Evolutionary conservation across 495 filamentous ascomycete genomes (phyloP).

Genomic region (Terfezia claveryi): DNA sequence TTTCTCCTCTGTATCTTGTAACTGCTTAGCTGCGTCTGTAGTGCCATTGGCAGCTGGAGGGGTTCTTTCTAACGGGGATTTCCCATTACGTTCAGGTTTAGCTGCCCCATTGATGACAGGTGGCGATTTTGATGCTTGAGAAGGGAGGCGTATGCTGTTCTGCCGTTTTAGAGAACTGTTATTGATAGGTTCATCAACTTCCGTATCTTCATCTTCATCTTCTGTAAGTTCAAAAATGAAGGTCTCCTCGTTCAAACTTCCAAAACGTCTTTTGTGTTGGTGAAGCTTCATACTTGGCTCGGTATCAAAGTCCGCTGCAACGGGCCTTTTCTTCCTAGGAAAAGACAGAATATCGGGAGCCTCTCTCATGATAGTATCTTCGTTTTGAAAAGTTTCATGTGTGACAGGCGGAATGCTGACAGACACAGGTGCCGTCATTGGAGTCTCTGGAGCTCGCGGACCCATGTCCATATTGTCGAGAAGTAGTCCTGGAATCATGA

Average conservation of each 20-base stretch:
- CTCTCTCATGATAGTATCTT: conserved; percentile 17
- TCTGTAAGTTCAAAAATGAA: conserved; percentile 58
- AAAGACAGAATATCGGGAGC: conserved; percentile 3
- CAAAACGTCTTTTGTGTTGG: conserved; percentile 41
- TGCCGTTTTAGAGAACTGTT: conserved; percentile 7
- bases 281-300: conserved; percentile 7
- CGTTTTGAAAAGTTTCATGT: conserved; percentile 1
- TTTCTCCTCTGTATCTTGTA: conserved; percentile 41
- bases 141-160: conserved; percentile 1
- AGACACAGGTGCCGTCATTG: conserved; percentile 4
- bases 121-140: conserved; percentile 26
- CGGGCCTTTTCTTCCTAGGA: conserved; percentile 50
- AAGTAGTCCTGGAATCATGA: conserved; percentile 12
- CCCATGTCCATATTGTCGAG: background rate
- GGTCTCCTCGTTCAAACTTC: conserved; percentile 19
- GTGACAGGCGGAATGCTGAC: background rate
- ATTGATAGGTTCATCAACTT: conserved; percentile 23
- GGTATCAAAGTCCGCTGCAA: conserved; percentile 57
- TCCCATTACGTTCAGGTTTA: conserved; percentile 6
- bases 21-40: conserved; percentile 26
- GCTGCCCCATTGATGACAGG: conserved; percentile 11
- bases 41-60: conserved; percentile 6
- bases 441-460: background rate
- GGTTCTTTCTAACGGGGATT: conserved; percentile 9
- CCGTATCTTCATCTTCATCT: conserved; percentile 24